phyloP scores from a whole-genome alignment of 495 filamentous ascomycete species.

The Podospora appendiculata region DNA sequence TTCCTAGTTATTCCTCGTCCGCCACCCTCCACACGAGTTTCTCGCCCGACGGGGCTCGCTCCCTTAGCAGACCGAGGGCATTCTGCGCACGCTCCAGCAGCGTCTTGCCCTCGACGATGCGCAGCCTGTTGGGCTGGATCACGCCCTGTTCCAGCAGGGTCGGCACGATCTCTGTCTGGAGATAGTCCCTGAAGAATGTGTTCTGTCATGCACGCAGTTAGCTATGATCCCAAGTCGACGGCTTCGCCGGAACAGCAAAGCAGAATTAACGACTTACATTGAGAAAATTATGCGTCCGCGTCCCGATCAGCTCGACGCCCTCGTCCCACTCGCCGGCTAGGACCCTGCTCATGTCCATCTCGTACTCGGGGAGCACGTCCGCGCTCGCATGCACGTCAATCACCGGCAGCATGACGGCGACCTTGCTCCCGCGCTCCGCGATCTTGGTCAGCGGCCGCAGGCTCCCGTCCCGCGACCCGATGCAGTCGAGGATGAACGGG shows the following conservation, averaged over 20 bases:
- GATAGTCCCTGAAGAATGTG: slow-evolving; percentile 35
- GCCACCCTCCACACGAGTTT: slow-evolving; percentile 42
- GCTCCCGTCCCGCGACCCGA: slow-evolving; percentile 36
- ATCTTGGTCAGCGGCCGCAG: slow-evolving; percentile 35
- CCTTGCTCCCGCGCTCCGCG: slow-evolving; percentile 32
- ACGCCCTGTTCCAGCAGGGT: slow-evolving; percentile 34
- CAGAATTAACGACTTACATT: slow-evolving; percentile 21
- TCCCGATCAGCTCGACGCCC: slow-evolving; percentile 39
- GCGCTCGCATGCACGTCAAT: slow-evolving; percentile 34
- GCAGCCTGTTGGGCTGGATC: slow-evolving; percentile 38
- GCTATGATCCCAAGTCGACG: not conserved
- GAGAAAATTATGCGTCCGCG: slow-evolving; percentile 41
- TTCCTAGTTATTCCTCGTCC: slow-evolving; percentile 3
- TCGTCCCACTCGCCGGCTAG: slow-evolving; percentile 32
- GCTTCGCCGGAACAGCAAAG: not conserved
- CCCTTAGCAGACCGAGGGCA: slow-evolving; percentile 32
- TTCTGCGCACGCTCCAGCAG: slow-evolving; percentile 42
- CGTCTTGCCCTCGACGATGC: slow-evolving; percentile 38
- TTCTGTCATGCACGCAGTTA: slow-evolving; percentile 27
- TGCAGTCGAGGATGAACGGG: slow-evolving; percentile 45
- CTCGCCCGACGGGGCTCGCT: slow-evolving; percentile 39
- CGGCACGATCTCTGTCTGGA: slow-evolving; percentile 44
- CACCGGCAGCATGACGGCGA: slow-evolving; percentile 46
- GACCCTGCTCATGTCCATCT: slow-evolving; percentile 28
- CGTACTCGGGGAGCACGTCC: slow-evolving; percentile 30